A percentile compares a stretch with the other conserved stretches of the same genome.
Evolutionary conservation across 768 basidiomycete genomes (phyloP).

Genomic region (Boletus sensibilis): DNA sequence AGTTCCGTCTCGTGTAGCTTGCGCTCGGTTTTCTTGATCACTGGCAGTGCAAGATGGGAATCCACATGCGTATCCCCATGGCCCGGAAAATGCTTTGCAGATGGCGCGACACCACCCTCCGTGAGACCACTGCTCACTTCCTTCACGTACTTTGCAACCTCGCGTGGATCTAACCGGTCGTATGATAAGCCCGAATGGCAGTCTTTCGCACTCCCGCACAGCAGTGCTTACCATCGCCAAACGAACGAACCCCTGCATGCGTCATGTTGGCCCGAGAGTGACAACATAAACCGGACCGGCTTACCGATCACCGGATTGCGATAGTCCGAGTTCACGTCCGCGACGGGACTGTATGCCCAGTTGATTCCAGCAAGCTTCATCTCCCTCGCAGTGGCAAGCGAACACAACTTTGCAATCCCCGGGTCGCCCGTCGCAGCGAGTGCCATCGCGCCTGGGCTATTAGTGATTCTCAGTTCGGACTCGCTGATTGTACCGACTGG

Average conservation of each 20-base stretch:
- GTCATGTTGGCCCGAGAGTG: not conserved
- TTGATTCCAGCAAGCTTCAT: conserved; percentile 62
- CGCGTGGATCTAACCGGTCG: conserved; percentile 44
- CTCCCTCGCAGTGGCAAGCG: conserved; percentile 54
- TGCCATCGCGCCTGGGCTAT: conserved; percentile 78
- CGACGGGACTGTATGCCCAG: conserved; percentile 71
- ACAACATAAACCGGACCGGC: conserved; percentile 7
- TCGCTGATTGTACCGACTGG: not conserved
- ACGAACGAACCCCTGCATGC: conserved; percentile 60
- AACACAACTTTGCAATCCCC: conserved; percentile 43
- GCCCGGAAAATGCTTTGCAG: conserved; percentile 71
- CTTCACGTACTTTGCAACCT: conserved; percentile 48
- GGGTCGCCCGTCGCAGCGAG: conserved; percentile 54
- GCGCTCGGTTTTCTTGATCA: conserved; percentile 49
- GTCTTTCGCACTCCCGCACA: not conserved
- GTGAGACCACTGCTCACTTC: conserved; percentile 51
- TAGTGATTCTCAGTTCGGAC: not conserved
- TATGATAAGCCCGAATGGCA: not conserved
- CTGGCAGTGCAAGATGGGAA: conserved; percentile 65
- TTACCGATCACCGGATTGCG: conserved; percentile 70
- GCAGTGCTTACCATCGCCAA: conserved; percentile 54
- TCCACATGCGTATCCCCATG: conserved; percentile 74
- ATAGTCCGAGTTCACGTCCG: conserved; percentile 69
- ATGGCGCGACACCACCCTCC: conserved; percentile 52
- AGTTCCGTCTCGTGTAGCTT: conserved; percentile 51